Conservation (phyloP, 805 yeast species). For the Starmerella lactis-condensi region DNA sequence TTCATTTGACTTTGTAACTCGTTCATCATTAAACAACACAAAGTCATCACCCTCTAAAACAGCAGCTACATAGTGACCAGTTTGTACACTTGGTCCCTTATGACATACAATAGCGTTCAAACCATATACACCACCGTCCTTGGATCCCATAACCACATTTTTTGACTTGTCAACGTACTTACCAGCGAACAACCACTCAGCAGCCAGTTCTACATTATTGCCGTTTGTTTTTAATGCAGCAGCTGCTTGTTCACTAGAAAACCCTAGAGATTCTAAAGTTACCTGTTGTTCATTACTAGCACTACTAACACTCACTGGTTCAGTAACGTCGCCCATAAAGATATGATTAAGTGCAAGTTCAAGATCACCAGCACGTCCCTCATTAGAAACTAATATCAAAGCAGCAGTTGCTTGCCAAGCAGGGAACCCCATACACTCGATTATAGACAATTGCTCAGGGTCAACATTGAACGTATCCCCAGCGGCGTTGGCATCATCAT, state of each 20-base stretch:
- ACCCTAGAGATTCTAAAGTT: conserved; percentile 58
- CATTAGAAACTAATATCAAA: conserved; percentile 46
- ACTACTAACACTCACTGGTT: conserved; percentile 26
- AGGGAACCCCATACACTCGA: conserved; percentile 78
- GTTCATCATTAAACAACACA: conserved; percentile 79
- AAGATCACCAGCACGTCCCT: conserved; percentile 21
- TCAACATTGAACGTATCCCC: conserved; percentile 22
- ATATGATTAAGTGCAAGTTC: conserved; percentile 85
- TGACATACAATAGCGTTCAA: conserved; percentile 63
- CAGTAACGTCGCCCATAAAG: conserved; percentile 41
- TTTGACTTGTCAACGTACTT: conserved; percentile 41
- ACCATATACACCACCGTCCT: conserved; percentile 26
- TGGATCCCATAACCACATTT: background rate
- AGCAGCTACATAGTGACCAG: conserved; percentile 82
- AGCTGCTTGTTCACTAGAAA: conserved; percentile 40
- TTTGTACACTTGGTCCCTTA: conserved; percentile 74
- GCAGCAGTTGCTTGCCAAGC: conserved; percentile 47
- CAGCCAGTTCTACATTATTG: conserved; percentile 53
- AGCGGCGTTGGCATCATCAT: conserved; percentile 4
- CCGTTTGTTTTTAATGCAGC: conserved; percentile 49
- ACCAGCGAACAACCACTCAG: conserved; percentile 68
- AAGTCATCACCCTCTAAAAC: conserved; percentile 36
- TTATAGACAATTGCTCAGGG: conserved; percentile 31
- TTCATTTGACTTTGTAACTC: conserved; percentile 40
- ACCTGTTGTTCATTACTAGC: conserved; percentile 26